These are phyloP conservation scores for Graphium sp. DNA, from an alignment of 2,329 filamentous ascomycete species.

Conservation along the genomic window DNA sequence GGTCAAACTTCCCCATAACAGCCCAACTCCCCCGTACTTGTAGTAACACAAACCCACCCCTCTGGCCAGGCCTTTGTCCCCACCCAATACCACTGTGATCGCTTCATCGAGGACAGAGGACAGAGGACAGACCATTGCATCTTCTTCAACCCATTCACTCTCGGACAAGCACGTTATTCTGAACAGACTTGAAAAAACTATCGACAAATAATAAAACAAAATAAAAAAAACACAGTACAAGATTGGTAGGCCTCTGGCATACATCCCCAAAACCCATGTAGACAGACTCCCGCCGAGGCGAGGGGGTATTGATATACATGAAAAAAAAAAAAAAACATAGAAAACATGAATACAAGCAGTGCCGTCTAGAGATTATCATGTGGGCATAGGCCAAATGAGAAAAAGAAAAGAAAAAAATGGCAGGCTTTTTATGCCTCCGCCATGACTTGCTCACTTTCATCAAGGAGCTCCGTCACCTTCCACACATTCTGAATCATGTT, in stretches of 20 bases:
- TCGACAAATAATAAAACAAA: neutral
- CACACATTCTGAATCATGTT: slow-evolving; percentile 73
- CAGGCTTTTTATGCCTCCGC: slow-evolving; percentile 31
- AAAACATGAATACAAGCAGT: slow-evolving; percentile 3
- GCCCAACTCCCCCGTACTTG: no score
- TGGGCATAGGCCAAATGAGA: neutral
- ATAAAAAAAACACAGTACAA: slow-evolving; percentile 5
- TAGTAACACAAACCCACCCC: no score
- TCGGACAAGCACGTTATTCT: no score
- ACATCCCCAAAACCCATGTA: no score
- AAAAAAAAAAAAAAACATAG: slow-evolving; percentile 4
- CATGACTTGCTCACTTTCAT: slow-evolving; percentile 88
- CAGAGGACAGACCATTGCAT: no score
- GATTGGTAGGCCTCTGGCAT: slow-evolving; percentile 5
- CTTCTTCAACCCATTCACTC: no score
- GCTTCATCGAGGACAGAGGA: slow-evolving; percentile 3
- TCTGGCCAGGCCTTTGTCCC: no score
- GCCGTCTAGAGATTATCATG: neutral
- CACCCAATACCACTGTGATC: no score
- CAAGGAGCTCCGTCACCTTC: slow-evolving; percentile 72
- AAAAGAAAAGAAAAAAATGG: neutral
- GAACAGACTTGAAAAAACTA: neutral
- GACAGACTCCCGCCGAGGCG: no score
- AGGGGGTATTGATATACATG: no score
- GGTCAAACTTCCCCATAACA: no score